These are phyloP conservation scores for Bertia moriformis DNA, from an alignment of 2,329 filamentous ascomycete genomes.

Conservation along the genomic window DNA sequence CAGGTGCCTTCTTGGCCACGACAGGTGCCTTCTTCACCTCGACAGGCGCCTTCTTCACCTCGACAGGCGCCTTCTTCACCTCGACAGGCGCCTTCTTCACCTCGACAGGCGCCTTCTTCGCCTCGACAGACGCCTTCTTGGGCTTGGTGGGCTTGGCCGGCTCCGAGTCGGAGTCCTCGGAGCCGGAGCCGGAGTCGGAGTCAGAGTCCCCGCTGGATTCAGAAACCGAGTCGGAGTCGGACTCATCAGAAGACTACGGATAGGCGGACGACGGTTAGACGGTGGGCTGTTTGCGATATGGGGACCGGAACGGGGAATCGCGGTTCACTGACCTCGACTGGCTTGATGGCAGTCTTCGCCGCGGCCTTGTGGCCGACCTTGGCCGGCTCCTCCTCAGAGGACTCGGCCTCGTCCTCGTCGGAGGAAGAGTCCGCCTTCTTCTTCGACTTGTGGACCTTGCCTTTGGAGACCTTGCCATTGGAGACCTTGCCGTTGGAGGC, in stretches of 20 bases:
- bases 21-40: too few species aligned
- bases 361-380: neutral
- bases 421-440: neutral
- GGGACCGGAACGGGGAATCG: too few species aligned
- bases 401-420: neutral
- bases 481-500: too few species aligned
- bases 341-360: neutral
- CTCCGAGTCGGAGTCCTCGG: slow-evolving; percentile 7
- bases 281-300: too few species aligned
- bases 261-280: neutral
- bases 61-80: too few species aligned
- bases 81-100: too few species aligned
- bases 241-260: neutral
- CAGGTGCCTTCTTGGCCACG: too few species aligned
- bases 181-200: slow-evolving; percentile 4
- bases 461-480: too few species aligned
- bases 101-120: neutral
- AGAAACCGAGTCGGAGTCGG: neutral
- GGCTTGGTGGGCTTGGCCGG: slow-evolving; percentile 1
- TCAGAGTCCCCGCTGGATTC: neutral
- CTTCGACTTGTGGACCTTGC: neutral
- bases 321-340: neutral
- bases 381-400: neutral
- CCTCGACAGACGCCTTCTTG: neutral
- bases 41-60: too few species aligned